Evolutionary conservation across 441 rosid species (phyloP), one percentile per base, ranked within the genome.

Genomic region (Arabidopsis lyrata): DNA sequence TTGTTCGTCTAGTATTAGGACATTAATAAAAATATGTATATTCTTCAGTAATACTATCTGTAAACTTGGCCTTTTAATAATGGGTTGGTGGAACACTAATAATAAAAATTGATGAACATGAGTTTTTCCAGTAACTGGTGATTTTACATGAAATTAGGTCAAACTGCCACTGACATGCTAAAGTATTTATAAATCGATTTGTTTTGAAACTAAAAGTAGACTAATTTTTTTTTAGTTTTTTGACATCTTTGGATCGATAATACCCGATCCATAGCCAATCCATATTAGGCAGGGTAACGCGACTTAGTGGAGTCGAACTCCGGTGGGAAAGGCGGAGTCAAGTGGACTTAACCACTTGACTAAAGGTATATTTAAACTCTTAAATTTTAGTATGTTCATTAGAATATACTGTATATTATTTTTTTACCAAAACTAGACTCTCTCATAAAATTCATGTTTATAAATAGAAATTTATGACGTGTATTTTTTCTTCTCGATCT

Each of bases 31-130:
- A 3, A 29, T 29, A 29, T 29, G 31, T 29, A 29, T 29, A 29
- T 5, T 29, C 31, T 4, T 29, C 5, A 29, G 31, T 3, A 29
- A 0, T 29, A 29, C 31, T 29, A 29, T 29, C 4, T 29, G 31
- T 29, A 29, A 29, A 29, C 4, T 29, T 29, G 31, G 22, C 6
- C 49, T n/a, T 60, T 39, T 38, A 38, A 15, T 61, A 20, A 61
- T 72, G 76, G 76, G 76, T 72, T 72, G 76, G 63, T 63, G 70
- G 45, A 22, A 29, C 63, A 63, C 47, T 62, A 38, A 68, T 16
- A 24, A 55, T 31, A 13, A 67, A 2, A 29, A 15, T 24, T 16
- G 24, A 55, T 16, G 14, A 67, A 27, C 52, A 53, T 16, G 61
- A 4, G n/a, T 27, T 66, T 39, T 49, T 49, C 54, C 14, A 9